Percentiles rank a stretch among this genome's conserved stretches.
Conservation (phyloP, 441 rosid species). For the Manihot esculenta region DNA sequence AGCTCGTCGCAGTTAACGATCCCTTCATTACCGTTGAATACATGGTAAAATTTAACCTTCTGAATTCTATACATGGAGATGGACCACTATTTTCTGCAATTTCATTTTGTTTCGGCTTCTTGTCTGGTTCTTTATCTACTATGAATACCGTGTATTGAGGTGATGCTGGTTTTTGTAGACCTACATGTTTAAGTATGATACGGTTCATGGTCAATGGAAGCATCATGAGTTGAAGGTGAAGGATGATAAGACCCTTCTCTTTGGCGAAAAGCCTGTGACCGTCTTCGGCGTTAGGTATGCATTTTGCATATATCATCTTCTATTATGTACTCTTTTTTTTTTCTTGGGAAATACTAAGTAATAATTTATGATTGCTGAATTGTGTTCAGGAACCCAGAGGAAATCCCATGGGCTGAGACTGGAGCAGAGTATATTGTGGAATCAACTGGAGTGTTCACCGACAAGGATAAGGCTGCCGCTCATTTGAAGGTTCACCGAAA, state of each 20-base stretch:
- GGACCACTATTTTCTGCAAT: background rate
- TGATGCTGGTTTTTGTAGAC: conserved; percentile 36
- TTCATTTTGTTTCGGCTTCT: background rate
- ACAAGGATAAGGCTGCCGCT: conserved; percentile 79
- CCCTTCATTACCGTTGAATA: conserved; percentile 53
- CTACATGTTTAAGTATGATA: conserved; percentile 65
- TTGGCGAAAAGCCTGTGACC: conserved; percentile 49
- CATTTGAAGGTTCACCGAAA: conserved; percentile 54
- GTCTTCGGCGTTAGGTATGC: conserved; percentile 60
- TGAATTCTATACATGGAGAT: background rate
- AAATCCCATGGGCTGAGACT: conserved; percentile 69
- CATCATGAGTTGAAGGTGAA: conserved; percentile 54
- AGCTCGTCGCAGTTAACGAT: conserved; percentile 61
- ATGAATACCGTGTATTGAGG: background rate
- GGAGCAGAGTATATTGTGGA: conserved; percentile 70
- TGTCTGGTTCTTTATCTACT: background rate
- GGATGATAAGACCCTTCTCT: conserved; percentile 59
- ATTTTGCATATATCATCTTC: background rate
- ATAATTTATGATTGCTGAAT: background rate
- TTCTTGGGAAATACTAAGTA: background rate
- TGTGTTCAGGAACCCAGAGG: conserved; percentile 61
- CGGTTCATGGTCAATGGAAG: conserved; percentile 62
- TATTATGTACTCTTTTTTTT: background rate
- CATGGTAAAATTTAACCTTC: conserved; percentile 30
- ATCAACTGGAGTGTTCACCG: conserved; percentile 80